Conservation (phyloP, 1,284 basidiomycete genomes). For the Calocybe gambosa region DNA sequence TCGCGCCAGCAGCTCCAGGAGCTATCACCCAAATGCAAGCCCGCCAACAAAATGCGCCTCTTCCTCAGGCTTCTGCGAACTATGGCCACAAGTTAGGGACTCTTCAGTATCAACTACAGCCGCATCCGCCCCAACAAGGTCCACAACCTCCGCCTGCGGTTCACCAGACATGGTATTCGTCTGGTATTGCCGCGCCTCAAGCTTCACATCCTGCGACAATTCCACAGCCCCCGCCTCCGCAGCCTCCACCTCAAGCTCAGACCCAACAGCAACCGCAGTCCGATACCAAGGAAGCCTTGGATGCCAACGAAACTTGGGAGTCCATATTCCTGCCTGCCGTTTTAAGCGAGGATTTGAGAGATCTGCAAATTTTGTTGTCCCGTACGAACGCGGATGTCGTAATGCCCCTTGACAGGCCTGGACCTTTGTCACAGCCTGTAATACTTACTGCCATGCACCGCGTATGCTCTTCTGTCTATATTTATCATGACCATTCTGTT, state of each 20-base stretch:
- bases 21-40: slow-evolving; percentile 31
- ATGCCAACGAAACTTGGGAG: slow-evolving; percentile 70
- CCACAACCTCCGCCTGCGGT: slow-evolving; percentile 35
- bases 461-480: slow-evolving; percentile 36
- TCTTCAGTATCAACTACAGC: slow-evolving; percentile 27
- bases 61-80: slow-evolving; percentile 29
- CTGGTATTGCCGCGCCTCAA: slow-evolving; percentile 57
- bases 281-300: slow-evolving; percentile 52
- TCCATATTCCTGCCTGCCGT: slow-evolving; percentile 55
- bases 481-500: slow-evolving; percentile 5
- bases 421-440: slow-evolving; percentile 73
- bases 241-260: slow-evolving; percentile 21
- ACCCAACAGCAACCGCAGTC: slow-evolving; percentile 32
- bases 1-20: slow-evolving; percentile 27
- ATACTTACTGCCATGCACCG: slow-evolving; percentile 74
- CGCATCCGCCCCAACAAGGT: slow-evolving; percentile 27
- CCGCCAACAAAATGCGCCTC: slow-evolving; percentile 38
- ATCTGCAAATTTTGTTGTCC: slow-evolving; percentile 65
- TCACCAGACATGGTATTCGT: slow-evolving; percentile 51
- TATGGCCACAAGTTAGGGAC: slow-evolving; percentile 28
- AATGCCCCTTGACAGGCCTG: slow-evolving; percentile 65
- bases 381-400: slow-evolving; percentile 71
- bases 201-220: slow-evolving; percentile 68
- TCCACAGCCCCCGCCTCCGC: slow-evolving; percentile 50
- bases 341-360: slow-evolving; percentile 62